Evolutionary conservation across 1,139 yeast genomes (phyloP).

Genomic region (Candida mesenterica): DNA sequence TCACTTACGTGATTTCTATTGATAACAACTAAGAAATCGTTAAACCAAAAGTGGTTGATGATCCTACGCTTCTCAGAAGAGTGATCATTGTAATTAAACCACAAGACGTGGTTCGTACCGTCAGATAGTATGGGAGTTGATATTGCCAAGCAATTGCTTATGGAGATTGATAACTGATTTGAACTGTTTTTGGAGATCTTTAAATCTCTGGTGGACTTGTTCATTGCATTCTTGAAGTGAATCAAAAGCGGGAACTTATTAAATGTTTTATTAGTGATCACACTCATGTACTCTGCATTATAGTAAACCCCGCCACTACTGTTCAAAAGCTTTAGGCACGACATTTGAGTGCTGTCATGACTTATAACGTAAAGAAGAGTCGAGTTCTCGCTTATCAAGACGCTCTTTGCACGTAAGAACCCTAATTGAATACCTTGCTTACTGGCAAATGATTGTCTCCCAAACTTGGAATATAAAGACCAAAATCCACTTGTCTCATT

Average conservation of each 20-base stretch:
- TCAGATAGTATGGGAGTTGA: conserved; percentile 33
- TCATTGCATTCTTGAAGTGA: conserved; percentile 28
- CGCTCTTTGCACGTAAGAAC: conserved; percentile 24
- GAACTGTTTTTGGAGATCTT: conserved; percentile 23
- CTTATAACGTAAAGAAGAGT: conserved; percentile 24
- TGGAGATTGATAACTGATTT: conserved; percentile 26
- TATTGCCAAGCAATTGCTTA: conserved; percentile 22
- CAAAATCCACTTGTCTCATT: conserved; percentile 26
- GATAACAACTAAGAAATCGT: conserved; percentile 34
- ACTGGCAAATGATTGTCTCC: conserved; percentile 32
- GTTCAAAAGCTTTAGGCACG: conserved; percentile 23
- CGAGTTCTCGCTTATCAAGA: conserved; percentile 29
- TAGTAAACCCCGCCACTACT: conserved; percentile 20
- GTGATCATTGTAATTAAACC: conserved; percentile 42
- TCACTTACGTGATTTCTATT: conserved; percentile 28
- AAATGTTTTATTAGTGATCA: conserved; percentile 20
- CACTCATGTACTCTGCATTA: conserved; percentile 29
- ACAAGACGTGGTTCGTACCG: conserved; percentile 34
- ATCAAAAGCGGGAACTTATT: conserved; percentile 35
- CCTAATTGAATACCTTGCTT: conserved; percentile 17
- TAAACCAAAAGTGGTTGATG: conserved; percentile 36
- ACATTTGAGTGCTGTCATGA: conserved; percentile 19
- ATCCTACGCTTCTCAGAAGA: conserved; percentile 36
- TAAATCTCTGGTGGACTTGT: conserved; percentile 15
- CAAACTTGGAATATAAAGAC: conserved; percentile 38